These are phyloP conservation scores for Vanrija sp. DNA, from an alignment of 1,284 basidiomycete species.

Conservation along the genomic window DNA sequence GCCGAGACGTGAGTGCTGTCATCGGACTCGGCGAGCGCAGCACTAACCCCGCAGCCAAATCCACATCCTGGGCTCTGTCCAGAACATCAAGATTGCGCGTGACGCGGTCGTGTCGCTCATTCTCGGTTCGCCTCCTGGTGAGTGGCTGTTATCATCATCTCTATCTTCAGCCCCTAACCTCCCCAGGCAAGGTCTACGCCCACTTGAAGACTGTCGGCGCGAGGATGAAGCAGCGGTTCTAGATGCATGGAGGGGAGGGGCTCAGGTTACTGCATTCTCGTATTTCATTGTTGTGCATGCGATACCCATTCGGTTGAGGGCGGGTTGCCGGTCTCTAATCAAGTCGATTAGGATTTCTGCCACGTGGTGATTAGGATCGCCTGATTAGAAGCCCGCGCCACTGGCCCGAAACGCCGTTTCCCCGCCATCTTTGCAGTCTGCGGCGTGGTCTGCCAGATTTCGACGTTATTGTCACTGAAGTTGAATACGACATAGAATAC, in stretches of 20 bases:
- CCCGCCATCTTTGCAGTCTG: slow-evolving; percentile 1
- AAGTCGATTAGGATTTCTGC: neutral
- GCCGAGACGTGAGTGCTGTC: slow-evolving; percentile 76
- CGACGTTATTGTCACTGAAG: neutral
- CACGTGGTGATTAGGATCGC: neutral
- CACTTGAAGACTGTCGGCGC: slow-evolving; percentile 85
- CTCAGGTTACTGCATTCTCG: neutral
- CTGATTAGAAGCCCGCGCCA: neutral
- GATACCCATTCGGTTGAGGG: slow-evolving; percentile 11
- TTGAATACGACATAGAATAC: neutral
- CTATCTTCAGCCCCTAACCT: slow-evolving; percentile 5
- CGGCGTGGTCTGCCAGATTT: slow-evolving; percentile 4
- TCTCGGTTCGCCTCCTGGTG: slow-evolving; percentile 86
- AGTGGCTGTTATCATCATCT: slow-evolving; percentile 5
- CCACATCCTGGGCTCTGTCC: slow-evolving; percentile 57
- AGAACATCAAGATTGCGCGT: slow-evolving; percentile 92
- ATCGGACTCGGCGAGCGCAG: neutral
- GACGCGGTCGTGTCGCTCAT: slow-evolving; percentile 95
- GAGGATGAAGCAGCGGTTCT: slow-evolving; percentile 80
- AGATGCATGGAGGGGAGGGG: slow-evolving; percentile 7
- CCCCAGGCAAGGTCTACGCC: slow-evolving; percentile 75
- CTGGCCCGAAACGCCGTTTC: slow-evolving; percentile 6
- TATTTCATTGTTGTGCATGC: slow-evolving; percentile 20
- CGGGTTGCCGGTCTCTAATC: neutral
- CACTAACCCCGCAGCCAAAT: slow-evolving; percentile 48